These are phyloP conservation scores for Biscogniauxia marginata DNA, from an alignment of 2,329 filamentous ascomycete genomes.

Conservation along the genomic window DNA sequence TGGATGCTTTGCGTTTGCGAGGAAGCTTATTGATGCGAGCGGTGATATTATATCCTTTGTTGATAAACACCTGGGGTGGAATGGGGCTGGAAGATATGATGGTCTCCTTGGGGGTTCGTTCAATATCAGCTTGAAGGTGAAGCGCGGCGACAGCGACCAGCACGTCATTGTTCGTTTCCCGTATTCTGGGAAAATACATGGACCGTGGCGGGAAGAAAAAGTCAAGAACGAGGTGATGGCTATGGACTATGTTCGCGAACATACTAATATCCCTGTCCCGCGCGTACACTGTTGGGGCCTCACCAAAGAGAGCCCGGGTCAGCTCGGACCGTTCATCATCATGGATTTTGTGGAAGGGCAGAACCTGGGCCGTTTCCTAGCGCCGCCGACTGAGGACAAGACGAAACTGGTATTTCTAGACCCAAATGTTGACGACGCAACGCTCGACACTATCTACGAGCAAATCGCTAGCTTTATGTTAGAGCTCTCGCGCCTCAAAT, in stretches of 20 bases:
- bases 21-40: too few species aligned
- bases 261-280: conserved; percentile 34
- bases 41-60: too few species aligned
- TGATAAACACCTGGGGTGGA: too few species aligned
- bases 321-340: conserved; percentile 34
- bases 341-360: conserved; percentile 33
- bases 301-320: conserved; percentile 28
- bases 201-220: conserved; percentile 30
- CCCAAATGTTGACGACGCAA: conserved; percentile 16
- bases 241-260: conserved; percentile 28
- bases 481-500: too few species aligned
- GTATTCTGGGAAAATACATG: conserved; percentile 23
- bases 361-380: conserved; percentile 22
- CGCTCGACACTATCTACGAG: conserved; percentile 13
- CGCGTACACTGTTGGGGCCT: conserved; percentile 27
- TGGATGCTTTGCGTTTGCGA: too few species aligned
- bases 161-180: conserved; percentile 4
- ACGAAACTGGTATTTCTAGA: conserved; percentile 21
- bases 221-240: conserved; percentile 29
- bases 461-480: too few species aligned
- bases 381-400: conserved; percentile 24
- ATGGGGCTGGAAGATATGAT: too few species aligned
- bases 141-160: too few species aligned
- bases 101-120: too few species aligned
- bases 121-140: too few species aligned